Conservation (phyloP, 495 filamentous ascomycete genomes). For the Aspergillus ellipticus region DNA sequence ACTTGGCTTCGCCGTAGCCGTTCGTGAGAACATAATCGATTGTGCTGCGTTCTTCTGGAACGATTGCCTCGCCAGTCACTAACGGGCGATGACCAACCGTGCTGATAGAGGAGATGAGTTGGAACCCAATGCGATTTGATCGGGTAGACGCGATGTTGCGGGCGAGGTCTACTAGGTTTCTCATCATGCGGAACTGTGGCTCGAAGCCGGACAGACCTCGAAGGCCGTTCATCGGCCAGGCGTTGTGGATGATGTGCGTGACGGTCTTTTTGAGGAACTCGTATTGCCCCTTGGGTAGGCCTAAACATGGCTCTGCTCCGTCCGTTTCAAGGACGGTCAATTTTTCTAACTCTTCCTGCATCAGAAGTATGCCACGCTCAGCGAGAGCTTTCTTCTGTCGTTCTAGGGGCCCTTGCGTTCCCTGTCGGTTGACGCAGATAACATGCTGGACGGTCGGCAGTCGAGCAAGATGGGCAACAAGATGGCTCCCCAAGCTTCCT, state of each 20-base stretch:
- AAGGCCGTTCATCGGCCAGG: constrained; percentile 54
- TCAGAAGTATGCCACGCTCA: constrained; percentile 32
- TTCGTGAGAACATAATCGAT: constrained; percentile 37
- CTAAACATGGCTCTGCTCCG: constrained; percentile 39
- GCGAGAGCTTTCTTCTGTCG: constrained; percentile 36
- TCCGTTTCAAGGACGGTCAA: constrained; percentile 31
- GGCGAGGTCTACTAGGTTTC: constrained; percentile 46
- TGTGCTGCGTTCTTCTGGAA: constrained; percentile 24
- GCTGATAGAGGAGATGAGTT: constrained; percentile 55
- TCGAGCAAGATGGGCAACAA: constrained; percentile 36
- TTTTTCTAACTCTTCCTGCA: constrained; percentile 25
- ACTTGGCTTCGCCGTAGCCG: constrained; percentile 53
- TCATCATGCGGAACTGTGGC: constrained; percentile 45
- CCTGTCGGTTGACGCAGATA: constrained; percentile 46
- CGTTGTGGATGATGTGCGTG: constrained; percentile 56
- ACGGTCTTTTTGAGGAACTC: constrained; percentile 33
- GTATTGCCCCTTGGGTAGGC: constrained; percentile 39
- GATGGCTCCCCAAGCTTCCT: constrained; percentile 47
- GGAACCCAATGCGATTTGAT: constrained; percentile 36
- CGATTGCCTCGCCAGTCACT: constrained; percentile 16
- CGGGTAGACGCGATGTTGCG: constrained; percentile 22
- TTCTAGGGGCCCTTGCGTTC: constrained; percentile 1
- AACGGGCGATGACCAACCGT: constrained; percentile 42
- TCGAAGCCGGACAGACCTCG: constrained; percentile 43
- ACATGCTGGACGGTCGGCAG: constrained; percentile 30